Conservation (phyloP, 2,329 filamentous ascomycete species). For the Coniella vitis region DNA sequence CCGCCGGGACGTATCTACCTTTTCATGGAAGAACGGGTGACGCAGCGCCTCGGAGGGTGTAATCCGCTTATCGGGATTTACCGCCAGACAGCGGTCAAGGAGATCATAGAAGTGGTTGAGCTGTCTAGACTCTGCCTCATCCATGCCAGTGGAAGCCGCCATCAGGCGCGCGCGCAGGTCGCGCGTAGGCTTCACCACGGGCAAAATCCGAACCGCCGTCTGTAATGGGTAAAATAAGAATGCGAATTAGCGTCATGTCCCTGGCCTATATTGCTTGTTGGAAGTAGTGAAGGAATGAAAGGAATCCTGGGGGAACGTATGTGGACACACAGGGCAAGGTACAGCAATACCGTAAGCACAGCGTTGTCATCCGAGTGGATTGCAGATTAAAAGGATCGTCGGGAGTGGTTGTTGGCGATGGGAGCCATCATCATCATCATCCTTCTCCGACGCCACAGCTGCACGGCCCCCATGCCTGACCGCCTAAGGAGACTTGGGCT, state of each 20-base stretch:
- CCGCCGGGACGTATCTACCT: conserved; percentile 20
- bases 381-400: conserved; percentile 10
- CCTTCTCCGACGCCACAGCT: conserved; percentile 4
- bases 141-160: conserved; percentile 67
- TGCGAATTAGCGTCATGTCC: conserved; percentile 10
- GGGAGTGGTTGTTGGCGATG: not conserved
- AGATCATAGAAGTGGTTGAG: conserved; percentile 80
- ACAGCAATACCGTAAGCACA: conserved; percentile 1
- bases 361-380: conserved; percentile 4
- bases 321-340: not conserved
- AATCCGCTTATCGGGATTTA: conserved; percentile 90
- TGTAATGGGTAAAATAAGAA: conserved; percentile 27
- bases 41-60: conserved; percentile 79
- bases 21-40: conserved; percentile 73
- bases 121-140: conserved; percentile 67
- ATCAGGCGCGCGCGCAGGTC: conserved; percentile 77
- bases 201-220: conserved; percentile 61
- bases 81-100: conserved; percentile 76
- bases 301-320: conserved; percentile 10
- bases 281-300: conserved; percentile 1
- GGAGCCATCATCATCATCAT: not conserved
- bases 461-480: conserved; percentile 1
- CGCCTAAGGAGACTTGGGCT: conserved; percentile 5
- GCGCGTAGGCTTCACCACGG: conserved; percentile 67
- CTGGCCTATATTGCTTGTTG: not conserved